Evolutionary conservation across 768 basidiomycete genomes (phyloP), one percentile per base, ranked within the genome.

Genomic region (Suillus bovinus): DNA sequence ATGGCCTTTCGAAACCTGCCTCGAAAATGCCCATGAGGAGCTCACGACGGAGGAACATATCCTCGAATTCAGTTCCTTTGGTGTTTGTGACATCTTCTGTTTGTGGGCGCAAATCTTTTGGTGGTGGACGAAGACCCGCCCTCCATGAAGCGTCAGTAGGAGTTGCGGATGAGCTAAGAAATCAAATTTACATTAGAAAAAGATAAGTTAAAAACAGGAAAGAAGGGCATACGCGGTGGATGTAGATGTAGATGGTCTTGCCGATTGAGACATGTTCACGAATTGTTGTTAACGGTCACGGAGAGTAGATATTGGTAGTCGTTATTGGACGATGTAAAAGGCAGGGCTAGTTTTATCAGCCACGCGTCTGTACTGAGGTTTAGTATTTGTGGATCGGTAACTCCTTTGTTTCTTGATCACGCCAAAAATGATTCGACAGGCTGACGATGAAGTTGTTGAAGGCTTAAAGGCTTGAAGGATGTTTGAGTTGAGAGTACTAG

Each of bases 1-100:
- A 96, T 47, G 96, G 96, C 68, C 84, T 88, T 79, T 99, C 96
- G 74, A 95, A 96, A 61, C 96, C 96, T 68, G 96, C 97, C 79
- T 98, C 95, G 70, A 96, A 99, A 76, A 99, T 97, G 71, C 96
- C 96, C 96, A 99, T 99, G 75, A 99, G 87, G 64, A 99, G 88
- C 78, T 99, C 96, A 68, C 96, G 87, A 61, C 90, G 86, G 72
- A 96, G 84, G 76, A 80, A 86, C 88, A 95, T 92, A 73, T 96
- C 94, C 79, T 99, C 97, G 67, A 97, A 99, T 73, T 98, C 95
- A 69, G 88, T 82, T 64, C 96, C 96, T 77, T 94, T 92, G 31
- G 94, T 96, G 4, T 88, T 89, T 31, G 90, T 92, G 62, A 99
- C 96, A 80, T 99, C 96, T 79, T 96, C 94, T 34, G 96, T 99